These are phyloP conservation scores for Novymonas esmeraldas DNA, from an alignment of 208 protist genomes.

Conservation along the genomic window DNA sequence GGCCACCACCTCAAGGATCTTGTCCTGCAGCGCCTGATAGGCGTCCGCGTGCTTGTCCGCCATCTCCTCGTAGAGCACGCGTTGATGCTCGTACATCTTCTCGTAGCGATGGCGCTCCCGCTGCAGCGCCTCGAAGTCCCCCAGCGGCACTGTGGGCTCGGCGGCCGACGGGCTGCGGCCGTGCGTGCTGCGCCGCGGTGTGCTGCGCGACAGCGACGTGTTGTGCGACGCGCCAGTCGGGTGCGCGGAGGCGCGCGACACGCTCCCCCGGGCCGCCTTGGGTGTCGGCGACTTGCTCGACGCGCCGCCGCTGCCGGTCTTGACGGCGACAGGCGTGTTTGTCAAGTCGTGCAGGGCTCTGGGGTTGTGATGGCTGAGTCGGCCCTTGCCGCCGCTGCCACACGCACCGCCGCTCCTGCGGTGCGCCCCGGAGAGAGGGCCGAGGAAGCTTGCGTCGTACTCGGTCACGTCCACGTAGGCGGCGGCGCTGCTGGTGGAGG, in stretches of 20 bases:
- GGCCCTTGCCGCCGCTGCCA: slow-evolving; percentile 13
- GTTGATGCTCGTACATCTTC: slow-evolving; percentile 92
- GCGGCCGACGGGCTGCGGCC: slow-evolving; percentile 19
- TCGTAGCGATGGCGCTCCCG: slow-evolving; percentile 78
- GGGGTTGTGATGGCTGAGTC: slow-evolving; percentile 7
- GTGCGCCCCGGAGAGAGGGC: slow-evolving; percentile 18
- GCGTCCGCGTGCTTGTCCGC: slow-evolving; percentile 70
- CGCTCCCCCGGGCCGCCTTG: slow-evolving; percentile 33
- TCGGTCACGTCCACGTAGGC: slow-evolving; percentile 70
- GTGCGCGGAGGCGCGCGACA: slow-evolving; percentile 11
- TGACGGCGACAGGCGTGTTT: slow-evolving; percentile 26
- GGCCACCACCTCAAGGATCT: slow-evolving; percentile 88
- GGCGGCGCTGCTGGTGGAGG: slow-evolving; percentile 7
- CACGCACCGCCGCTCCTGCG: slow-evolving; percentile 5
- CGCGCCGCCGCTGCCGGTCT: slow-evolving; percentile 30
- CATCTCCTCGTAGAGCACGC: slow-evolving; percentile 84
- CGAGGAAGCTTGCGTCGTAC: slow-evolving; percentile 62
- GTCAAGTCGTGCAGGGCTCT: slow-evolving; percentile 48
- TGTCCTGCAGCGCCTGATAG: slow-evolving; percentile 79
- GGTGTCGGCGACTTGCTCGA: slow-evolving; percentile 56
- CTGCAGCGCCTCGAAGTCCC: slow-evolving; percentile 62
- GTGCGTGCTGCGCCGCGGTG: slow-evolving; percentile 11
- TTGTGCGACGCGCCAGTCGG: slow-evolving; percentile 25
- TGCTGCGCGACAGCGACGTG: slow-evolving; percentile 28
- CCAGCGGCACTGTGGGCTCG: slow-evolving; percentile 55